These are phyloP conservation scores for Ceratocystiopsis sp. DNA, from an alignment of 2,329 filamentous ascomycete genomes.

Conservation along the genomic window DNA sequence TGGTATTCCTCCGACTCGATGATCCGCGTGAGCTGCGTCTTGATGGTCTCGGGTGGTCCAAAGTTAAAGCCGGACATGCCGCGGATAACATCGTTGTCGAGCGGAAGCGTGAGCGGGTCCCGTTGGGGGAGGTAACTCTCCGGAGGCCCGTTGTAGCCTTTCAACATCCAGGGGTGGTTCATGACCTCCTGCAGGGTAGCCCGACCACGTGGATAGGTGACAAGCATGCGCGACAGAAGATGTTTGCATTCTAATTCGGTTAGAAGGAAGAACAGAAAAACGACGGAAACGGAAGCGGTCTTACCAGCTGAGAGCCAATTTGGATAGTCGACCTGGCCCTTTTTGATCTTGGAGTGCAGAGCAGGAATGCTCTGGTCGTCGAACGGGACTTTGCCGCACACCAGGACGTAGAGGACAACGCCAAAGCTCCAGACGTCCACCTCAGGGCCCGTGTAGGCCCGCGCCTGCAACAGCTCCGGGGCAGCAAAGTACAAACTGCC, in stretches of 20 bases:
- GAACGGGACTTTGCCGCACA: slow-evolving; percentile 95
- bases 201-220: slow-evolving; percentile 78
- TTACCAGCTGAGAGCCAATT: slow-evolving; percentile 79
- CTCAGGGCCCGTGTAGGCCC: slow-evolving; percentile 87
- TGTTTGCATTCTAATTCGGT: slow-evolving; percentile 63
- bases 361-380: slow-evolving; percentile 99
- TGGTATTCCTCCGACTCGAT: slow-evolving; percentile 92
- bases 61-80: slow-evolving; percentile 99
- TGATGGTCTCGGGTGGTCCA: slow-evolving; percentile 70
- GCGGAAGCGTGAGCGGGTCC: slow-evolving; percentile 68
- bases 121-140: slow-evolving; percentile 77
- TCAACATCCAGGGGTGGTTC: slow-evolving; percentile 89
- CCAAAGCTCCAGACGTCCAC: slow-evolving; percentile 99
- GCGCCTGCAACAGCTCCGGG: slow-evolving; percentile 82
- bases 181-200: slow-evolving; percentile 83
- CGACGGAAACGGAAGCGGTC: slow-evolving; percentile 13
- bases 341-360: slow-evolving; percentile 96
- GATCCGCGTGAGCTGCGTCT: slow-evolving; percentile 63
- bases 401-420: slow-evolving; percentile 90
- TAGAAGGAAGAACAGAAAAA: slow-evolving; percentile 16
- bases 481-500: slow-evolving; percentile 96
- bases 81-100: slow-evolving; percentile 69
- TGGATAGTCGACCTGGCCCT: slow-evolving; percentile 87
- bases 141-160: slow-evolving; percentile 70
- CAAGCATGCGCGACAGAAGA: slow-evolving; percentile 85